phyloP scores from a whole-genome alignment of 306 rosid genomes.

The Mimosa bimucronata region DNA sequence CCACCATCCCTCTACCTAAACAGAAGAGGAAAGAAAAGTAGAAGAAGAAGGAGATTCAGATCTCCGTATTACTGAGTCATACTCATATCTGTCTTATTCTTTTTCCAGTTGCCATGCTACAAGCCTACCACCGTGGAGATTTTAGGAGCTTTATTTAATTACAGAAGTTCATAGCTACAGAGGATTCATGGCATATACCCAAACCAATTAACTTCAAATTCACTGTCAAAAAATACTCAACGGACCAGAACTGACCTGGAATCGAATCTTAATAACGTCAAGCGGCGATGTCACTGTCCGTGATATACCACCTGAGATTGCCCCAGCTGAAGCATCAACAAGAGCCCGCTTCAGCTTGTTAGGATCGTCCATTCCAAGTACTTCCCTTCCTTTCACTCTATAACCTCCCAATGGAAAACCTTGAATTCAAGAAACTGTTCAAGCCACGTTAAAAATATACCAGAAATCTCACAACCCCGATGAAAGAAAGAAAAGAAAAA shows the following conservation, averaged over 20 bases:
- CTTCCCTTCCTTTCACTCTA: slow-evolving; percentile 36
- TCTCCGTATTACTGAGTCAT: neutral
- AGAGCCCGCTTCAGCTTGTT: slow-evolving; percentile 68
- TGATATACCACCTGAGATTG: slow-evolving; percentile 83
- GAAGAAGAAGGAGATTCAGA: neutral
- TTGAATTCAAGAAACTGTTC: slow-evolving; percentile 19
- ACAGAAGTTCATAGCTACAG: neutral
- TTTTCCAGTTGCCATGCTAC: slow-evolving; percentile 9
- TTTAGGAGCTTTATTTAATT: neutral
- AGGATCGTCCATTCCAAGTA: slow-evolving; percentile 71
- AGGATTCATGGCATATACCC: neutral
- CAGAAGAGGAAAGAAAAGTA: neutral
- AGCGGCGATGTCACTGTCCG: slow-evolving; percentile 92
- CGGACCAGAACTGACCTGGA: slow-evolving; percentile 62
- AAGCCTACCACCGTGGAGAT: slow-evolving; percentile 5
- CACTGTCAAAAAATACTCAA: neutral
- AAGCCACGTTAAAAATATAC: neutral
- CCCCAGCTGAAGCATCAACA: slow-evolving; percentile 78
- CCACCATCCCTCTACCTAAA: neutral
- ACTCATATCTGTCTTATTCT: neutral
- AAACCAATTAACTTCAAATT: neutral
- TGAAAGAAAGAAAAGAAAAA: neutral
- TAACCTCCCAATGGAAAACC: slow-evolving; percentile 36
- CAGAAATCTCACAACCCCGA: neutral
- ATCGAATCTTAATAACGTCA: slow-evolving; percentile 95